Evolutionary conservation across 1,284 basidiomycete genomes (phyloP).

Genomic region (Moesziomyces sp.): DNA sequence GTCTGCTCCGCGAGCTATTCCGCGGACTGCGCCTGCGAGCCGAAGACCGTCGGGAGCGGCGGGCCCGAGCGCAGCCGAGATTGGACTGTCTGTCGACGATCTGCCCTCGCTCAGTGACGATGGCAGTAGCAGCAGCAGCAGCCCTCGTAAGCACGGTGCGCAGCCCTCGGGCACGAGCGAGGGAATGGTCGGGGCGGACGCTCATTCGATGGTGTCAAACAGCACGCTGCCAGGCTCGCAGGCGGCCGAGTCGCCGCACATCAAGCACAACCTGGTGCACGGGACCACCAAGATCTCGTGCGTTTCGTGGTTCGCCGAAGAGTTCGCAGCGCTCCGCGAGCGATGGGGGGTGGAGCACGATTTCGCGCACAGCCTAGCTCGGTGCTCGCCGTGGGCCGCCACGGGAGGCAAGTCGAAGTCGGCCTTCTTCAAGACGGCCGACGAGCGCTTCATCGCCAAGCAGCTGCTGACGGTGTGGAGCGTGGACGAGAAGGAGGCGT

Average conservation of each 20-base stretch:
- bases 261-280: constrained; percentile 59
- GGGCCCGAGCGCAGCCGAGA: constrained; percentile 1
- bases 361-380: constrained; percentile 54
- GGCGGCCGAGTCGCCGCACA: constrained; percentile 52
- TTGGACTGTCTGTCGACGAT: not conserved
- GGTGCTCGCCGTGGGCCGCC: constrained; percentile 53
- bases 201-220: constrained; percentile 35
- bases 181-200: constrained; percentile 16
- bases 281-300: constrained; percentile 60
- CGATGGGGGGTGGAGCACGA: constrained; percentile 57
- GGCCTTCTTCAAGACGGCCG: constrained; percentile 58
- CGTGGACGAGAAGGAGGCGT: constrained; percentile 62
- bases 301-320: constrained; percentile 63
- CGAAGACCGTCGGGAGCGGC: constrained; percentile 8
- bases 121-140: not conserved
- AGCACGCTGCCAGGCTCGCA: constrained; percentile 39
- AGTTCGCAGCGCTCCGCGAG: constrained; percentile 56
- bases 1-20: constrained; percentile 11
- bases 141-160: constrained; percentile 14
- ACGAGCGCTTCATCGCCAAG: constrained; percentile 58
- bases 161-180: constrained; percentile 25
- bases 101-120: constrained; percentile 6
- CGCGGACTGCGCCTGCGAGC: constrained; percentile 12
- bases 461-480: constrained; percentile 60
- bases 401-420: constrained; percentile 58